Base-by-base conservation (phyloP, 1,139 yeast species). In the Arxiozyma slooffiae region DNA sequence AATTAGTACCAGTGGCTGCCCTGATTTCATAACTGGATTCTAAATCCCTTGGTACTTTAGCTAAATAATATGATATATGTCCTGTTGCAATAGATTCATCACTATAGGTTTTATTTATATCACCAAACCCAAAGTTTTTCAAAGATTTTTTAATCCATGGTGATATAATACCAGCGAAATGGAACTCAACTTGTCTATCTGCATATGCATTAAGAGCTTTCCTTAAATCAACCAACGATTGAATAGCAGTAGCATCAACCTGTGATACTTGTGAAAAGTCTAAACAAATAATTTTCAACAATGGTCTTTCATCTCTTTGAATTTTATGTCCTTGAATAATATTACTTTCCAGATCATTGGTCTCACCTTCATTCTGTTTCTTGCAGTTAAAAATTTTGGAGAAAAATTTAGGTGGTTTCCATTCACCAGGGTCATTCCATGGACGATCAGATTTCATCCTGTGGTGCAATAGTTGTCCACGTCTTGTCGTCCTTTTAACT, bases 101-200 rank as follows among this genome's bases (percentile, higher is more conserved):
- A 50, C 61, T 61, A 53, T 49, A 60, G 41, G 61, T 66, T 48
- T 74, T 76, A 30, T 70, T 72, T 52, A 75, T 75, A 41, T 78
- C 73, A 48, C 96, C 97, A 69, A 89, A 89, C 1, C 95, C 95
- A 52, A n/a, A n/a, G 58, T 81, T 79, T 47, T 84, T 66, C 57
- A 90, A 75, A 9, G 83, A 87, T 60, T 94, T 77, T 63, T 88
- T 79, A 51, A 86, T 78, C 97, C 97, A 90, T 9, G 92, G 90
- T 51, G 87, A 82, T 50, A 84, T 71, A 41, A n/a, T n/a, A n/a
- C n/a, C 95, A 16, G 87, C 80, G 65, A 90, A 89, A 67, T 90
- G 97, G 71, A 82, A 82, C 67, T 89, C 96, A 51, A 88, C 92
- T 58, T 85, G 90, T 53, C 85, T 74, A 63, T 86, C 90, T 41